A percentile compares a stretch with the other conserved stretches of the same genome.
Conservation (phyloP, 2,329 filamentous ascomycete genomes). For the Cladorrhinum sp. region DNA sequence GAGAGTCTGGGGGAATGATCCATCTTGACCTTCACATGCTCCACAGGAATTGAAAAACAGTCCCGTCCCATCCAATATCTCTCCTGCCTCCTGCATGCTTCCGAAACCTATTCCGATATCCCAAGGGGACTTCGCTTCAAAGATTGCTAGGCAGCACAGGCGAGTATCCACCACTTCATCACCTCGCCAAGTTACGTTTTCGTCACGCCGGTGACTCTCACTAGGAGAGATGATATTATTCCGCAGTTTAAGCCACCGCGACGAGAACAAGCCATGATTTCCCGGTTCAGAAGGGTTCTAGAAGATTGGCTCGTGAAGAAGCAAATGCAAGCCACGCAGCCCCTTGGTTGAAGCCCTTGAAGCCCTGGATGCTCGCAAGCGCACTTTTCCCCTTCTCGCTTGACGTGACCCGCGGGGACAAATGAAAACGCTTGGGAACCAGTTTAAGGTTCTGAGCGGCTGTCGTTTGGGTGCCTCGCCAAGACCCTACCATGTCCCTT, state of each 20-base stretch:
- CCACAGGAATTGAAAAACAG: background rate
- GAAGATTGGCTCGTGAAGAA: slow-evolving; percentile 3
- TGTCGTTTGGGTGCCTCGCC: slow-evolving; percentile 20
- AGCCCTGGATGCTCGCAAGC: background rate
- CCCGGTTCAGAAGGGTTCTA: slow-evolving; percentile 9
- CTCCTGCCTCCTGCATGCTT: background rate
- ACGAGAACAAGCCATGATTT: background rate
- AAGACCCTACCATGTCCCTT: slow-evolving; percentile 15
- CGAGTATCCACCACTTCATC: background rate
- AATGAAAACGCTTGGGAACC: slow-evolving; percentile 9
- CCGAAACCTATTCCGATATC: background rate
- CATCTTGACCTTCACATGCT: background rate
- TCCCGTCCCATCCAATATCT: background rate
- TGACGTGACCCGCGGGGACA: slow-evolving; percentile 4
- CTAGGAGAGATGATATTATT: background rate
- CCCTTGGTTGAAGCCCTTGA: background rate
- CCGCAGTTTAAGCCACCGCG: background rate
- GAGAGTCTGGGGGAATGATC: too few species aligned
- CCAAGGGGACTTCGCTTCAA: background rate
- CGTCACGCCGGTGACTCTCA: background rate
- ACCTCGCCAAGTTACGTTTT: background rate
- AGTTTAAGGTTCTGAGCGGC: slow-evolving; percentile 20
- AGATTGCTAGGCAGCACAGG: background rate
- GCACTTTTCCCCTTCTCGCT: slow-evolving; percentile 5
- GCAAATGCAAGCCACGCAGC: slow-evolving; percentile 6